Evolutionary conservation across 768 basidiomycete genomes (phyloP).

Genomic region (Piloderma croceum): DNA sequence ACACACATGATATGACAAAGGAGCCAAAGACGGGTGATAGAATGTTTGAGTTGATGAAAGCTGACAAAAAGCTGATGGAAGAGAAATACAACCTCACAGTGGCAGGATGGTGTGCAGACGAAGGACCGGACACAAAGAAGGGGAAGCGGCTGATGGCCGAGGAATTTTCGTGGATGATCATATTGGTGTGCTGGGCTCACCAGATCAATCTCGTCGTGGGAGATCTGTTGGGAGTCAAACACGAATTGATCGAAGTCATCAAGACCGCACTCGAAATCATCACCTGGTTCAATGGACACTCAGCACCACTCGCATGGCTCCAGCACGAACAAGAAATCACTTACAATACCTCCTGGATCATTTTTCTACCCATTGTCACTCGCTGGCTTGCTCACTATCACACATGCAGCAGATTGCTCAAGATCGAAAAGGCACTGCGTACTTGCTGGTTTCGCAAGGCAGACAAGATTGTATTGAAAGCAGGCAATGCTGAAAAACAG

Average conservation of each 20-base stretch:
- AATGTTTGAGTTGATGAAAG: constrained; percentile 18
- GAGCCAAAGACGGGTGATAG: constrained; percentile 21
- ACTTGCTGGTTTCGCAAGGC: too few species aligned
- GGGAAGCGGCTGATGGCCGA: constrained; percentile 12
- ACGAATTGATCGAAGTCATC: constrained; percentile 7
- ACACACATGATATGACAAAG: constrained; percentile 18
- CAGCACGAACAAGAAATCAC: constrained; percentile 5
- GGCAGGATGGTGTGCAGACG: constrained; percentile 21
- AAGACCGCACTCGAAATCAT: constrained; percentile 18
- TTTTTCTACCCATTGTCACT: constrained; percentile 15
- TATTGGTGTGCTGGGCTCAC: constrained; percentile 21
- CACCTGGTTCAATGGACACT: constrained; percentile 28
- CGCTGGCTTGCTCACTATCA: constrained; percentile 19
- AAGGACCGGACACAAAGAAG: constrained; percentile 20
- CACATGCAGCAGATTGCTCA: constrained; percentile 11
- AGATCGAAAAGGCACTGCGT: constrained; percentile 7
- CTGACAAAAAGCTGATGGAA: constrained; percentile 19
- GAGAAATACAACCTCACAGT: constrained; percentile 11
- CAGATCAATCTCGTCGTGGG: constrained; percentile 24
- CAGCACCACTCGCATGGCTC: constrained; percentile 14
- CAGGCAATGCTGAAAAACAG: neutral
- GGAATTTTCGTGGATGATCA: constrained; percentile 10
- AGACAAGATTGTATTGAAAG: too few species aligned
- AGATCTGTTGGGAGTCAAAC: constrained; percentile 21
- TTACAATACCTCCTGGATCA: constrained; percentile 6